phyloP scores from a whole-genome alignment of 2,329 filamentous ascomycete genomes.

The Penicillium corylophilum region DNA sequence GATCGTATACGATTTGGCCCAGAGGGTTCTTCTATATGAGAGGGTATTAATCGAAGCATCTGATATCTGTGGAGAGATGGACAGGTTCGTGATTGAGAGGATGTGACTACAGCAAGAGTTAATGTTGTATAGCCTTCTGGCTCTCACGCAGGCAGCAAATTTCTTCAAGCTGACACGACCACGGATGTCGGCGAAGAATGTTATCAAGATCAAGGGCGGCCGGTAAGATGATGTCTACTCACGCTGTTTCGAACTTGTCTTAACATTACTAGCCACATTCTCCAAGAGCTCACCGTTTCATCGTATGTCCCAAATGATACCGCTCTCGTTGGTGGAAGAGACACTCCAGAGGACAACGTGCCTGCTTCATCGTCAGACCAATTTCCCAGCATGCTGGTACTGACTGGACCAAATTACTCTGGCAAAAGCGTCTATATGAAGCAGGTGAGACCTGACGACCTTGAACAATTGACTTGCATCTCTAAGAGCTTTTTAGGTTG shows the following conservation, averaged over 20 bases:
- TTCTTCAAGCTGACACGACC: conserved; percentile 72
- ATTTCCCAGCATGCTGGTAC: conserved; percentile 67
- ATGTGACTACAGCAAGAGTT: background rate
- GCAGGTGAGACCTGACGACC: conserved; percentile 51
- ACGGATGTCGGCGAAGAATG: conserved; percentile 65
- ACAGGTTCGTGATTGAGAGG: conserved; percentile 50
- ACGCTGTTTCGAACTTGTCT: background rate
- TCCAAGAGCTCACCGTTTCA: conserved; percentile 80
- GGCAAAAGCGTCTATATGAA: conserved; percentile 97
- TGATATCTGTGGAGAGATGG: conserved; percentile 80
- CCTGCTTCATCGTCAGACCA: conserved; percentile 8
- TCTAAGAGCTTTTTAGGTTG: conserved; percentile 51
- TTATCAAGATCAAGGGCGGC: conserved; percentile 73
- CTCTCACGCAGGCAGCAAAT: conserved; percentile 73
- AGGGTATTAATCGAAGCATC: conserved; percentile 67
- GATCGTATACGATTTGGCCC: conserved; percentile 74
- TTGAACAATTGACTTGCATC: background rate
- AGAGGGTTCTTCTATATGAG: conserved; percentile 68
- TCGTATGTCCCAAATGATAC: conserved; percentile 84
- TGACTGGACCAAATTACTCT: conserved; percentile 95
- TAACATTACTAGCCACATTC: conserved; percentile 59
- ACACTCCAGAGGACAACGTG: background rate
- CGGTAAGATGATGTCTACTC: conserved; percentile 48
- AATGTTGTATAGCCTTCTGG: conserved; percentile 61
- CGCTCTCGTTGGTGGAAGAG: conserved; percentile 59